Conservation (phyloP, 768 basidiomycete genomes). For the Cubamyces sp. region DNA sequence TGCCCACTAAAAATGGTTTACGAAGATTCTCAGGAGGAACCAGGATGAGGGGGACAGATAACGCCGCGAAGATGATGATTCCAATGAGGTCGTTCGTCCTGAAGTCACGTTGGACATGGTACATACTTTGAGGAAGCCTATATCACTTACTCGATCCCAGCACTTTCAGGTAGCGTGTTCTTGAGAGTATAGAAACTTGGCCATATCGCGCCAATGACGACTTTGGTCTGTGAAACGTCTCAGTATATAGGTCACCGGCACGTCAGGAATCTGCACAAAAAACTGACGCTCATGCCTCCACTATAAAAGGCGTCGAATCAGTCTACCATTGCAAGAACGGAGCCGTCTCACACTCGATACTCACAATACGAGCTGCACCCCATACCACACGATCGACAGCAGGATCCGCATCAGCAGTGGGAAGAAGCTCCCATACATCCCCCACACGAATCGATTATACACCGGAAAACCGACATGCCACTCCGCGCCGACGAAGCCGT, state of each 20-base stretch:
- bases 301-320: not conserved
- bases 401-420: conserved; percentile 28
- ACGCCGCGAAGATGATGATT: conserved; percentile 21
- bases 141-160: conserved; percentile 23
- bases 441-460: conserved; percentile 26
- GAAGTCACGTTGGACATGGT: not conserved
- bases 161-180: conserved; percentile 24
- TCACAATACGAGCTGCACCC: conserved; percentile 26
- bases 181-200: conserved; percentile 25
- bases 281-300: conserved; percentile 19
- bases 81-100: conserved; percentile 26
- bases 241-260: too few species aligned
- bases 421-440: conserved; percentile 28
- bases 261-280: not conserved
- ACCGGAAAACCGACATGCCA: conserved; percentile 29
- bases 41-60: conserved; percentile 29
- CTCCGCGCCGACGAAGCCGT: conserved; percentile 26
- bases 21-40: conserved; percentile 31
- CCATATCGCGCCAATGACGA: conserved; percentile 28
- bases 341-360: not conserved
- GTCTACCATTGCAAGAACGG: not conserved
- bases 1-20: conserved; percentile 27
- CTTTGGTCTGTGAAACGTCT: conserved; percentile 8
- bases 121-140: not conserved
- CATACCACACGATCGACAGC: conserved; percentile 29